Percentiles rank a stretch among this genome's conserved stretches.
These are phyloP conservation scores for Syzygium syzygioides DNA, from an alignment of 441 rosid species.

Conservation along the genomic window DNA sequence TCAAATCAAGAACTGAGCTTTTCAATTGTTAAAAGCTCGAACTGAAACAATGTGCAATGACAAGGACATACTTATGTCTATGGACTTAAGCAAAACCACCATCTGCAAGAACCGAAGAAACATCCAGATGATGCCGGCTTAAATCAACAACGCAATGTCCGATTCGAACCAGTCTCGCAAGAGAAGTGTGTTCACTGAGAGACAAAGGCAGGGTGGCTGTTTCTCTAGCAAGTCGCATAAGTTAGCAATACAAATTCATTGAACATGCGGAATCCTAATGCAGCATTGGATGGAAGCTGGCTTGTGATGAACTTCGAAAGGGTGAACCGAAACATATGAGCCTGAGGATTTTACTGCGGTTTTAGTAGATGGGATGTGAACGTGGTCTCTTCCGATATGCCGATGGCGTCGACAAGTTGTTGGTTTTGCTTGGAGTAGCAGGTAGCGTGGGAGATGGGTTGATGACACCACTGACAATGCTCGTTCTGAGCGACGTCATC, in stretches of 20 bases:
- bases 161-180: neutral
- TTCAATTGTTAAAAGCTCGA: neutral
- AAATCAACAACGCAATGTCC: neutral
- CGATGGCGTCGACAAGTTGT: constrained; percentile 28
- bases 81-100: neutral
- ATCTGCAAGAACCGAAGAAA: neutral
- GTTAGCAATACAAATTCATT: neutral
- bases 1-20: neutral
- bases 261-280: neutral
- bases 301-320: neutral
- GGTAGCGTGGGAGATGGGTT: constrained; percentile 42
- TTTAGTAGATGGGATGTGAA: constrained; percentile 11
- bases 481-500: constrained; percentile 24
- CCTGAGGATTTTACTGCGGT: neutral
- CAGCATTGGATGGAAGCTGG: neutral
- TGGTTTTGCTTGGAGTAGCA: constrained; percentile 26
- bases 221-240: neutral
- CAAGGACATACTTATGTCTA: neutral
- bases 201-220: neutral
- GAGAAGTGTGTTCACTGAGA: neutral
- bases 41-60: neutral
- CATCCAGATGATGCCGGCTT: neutral
- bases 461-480: constrained; percentile 35
- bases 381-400: constrained; percentile 24
- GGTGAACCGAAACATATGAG: neutral